Percentiles rank a stretch among this genome's conserved stretches.
Conservation (phyloP, 805 yeast species). For the Candida berthetii region DNA sequence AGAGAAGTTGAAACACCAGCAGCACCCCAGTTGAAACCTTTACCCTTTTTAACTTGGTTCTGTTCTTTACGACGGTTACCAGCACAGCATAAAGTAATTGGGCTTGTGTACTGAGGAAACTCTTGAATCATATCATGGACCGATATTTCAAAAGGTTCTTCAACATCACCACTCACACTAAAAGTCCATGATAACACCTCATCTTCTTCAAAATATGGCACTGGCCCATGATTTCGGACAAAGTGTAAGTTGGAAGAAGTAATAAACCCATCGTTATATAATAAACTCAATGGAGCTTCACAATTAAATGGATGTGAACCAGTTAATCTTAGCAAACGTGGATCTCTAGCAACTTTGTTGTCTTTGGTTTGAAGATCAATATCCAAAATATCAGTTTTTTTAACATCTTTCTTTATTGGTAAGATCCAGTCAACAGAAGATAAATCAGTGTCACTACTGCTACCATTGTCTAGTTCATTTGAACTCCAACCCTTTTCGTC, state of each 20-base stretch:
- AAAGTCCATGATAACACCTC: slow-evolving; percentile 23
- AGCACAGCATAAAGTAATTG: slow-evolving; percentile 28
- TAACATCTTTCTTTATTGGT: slow-evolving; percentile 4
- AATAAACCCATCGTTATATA: slow-evolving; percentile 24
- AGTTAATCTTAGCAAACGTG: slow-evolving; percentile 22
- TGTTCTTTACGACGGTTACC: slow-evolving; percentile 30
- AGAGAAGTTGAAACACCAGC: slow-evolving; percentile 26
- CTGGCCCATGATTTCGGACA: slow-evolving; percentile 30
- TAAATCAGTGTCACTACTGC: not conserved
- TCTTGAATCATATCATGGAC: slow-evolving; percentile 18
- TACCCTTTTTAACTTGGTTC: slow-evolving; percentile 26
- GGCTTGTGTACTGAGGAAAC: slow-evolving; percentile 24
- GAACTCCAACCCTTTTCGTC: not conserved
- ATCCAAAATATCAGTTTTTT: slow-evolving; percentile 12
- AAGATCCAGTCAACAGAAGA: not conserved
- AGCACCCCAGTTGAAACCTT: slow-evolving; percentile 31
- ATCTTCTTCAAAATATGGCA: slow-evolving; percentile 17
- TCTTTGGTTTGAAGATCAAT: slow-evolving; percentile 24
- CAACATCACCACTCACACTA: slow-evolving; percentile 23
- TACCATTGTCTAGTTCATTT: not conserved
- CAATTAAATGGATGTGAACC: slow-evolving; percentile 28
- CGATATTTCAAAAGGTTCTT: slow-evolving; percentile 19
- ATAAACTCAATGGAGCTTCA: slow-evolving; percentile 23
- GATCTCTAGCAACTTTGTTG: slow-evolving; percentile 23
- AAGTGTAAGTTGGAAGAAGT: slow-evolving; percentile 26